Percentiles rank a stretch among this genome's conserved stretches.
These are phyloP conservation scores for Fistulifera solaris DNA, from an alignment of 108 stramenopile species.

Conservation along the genomic window DNA sequence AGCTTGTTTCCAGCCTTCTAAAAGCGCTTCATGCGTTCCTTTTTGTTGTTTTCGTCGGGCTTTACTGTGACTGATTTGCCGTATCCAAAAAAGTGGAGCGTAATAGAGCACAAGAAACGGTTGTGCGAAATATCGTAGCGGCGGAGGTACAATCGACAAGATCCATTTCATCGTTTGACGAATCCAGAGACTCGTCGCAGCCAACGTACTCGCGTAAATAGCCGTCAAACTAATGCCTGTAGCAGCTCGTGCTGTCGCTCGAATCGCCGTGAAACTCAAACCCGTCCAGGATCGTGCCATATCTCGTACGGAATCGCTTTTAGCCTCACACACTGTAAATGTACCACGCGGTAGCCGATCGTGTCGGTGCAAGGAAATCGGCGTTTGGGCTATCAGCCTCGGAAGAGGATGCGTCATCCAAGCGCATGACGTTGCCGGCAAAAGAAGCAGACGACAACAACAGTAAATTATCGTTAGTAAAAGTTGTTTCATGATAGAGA, in stretches of 20 bases:
- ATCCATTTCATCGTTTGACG: slow-evolving; percentile 18
- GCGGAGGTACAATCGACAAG: slow-evolving; percentile 22
- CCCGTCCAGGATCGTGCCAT: no score
- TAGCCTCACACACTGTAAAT: no score
- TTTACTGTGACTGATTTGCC: slow-evolving; percentile 16
- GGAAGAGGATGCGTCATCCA: no score
- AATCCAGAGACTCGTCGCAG: slow-evolving; percentile 22
- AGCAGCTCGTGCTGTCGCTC: slow-evolving; percentile 35
- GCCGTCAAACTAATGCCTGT: slow-evolving; percentile 53
- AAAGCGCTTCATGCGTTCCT: slow-evolving; percentile 34
- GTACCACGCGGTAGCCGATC: no score
- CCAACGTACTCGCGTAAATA: slow-evolving; percentile 20
- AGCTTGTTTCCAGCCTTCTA: slow-evolving; percentile 48
- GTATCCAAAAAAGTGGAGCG: slow-evolving; percentile 40
- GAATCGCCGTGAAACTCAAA: slow-evolving; percentile 47
- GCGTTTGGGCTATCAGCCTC: no score
- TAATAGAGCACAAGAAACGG: slow-evolving; percentile 60
- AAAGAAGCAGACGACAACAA: no score
- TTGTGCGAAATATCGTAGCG: slow-evolving; percentile 57
- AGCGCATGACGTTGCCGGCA: no score
- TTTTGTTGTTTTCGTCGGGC: no score
- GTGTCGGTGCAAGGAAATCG: no score
- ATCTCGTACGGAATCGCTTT: no score
- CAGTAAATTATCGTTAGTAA: no score
- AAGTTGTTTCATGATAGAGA: no score